A percentile compares a stretch with the other conserved stretches of the same genome.
Conservation (phyloP, 768 basidiomycete species). For the Podaxis pistillaris region DNA sequence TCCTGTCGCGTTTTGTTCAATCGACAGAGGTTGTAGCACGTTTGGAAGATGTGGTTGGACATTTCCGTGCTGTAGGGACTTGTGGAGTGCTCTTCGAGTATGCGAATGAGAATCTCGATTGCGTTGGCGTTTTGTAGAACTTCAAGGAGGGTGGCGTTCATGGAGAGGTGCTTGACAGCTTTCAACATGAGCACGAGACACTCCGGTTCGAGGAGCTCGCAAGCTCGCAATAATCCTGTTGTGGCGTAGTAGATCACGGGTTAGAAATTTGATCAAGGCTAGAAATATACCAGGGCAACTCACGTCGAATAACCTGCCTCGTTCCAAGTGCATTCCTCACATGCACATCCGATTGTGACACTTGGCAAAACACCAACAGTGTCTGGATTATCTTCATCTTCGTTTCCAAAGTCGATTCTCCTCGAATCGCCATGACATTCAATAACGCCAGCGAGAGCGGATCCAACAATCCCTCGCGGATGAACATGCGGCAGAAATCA, state of each 20-base stretch:
- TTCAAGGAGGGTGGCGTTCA: constrained; percentile 87
- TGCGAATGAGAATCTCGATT: constrained; percentile 84
- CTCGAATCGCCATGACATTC: constrained; percentile 79
- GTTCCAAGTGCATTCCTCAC: constrained; percentile 91
- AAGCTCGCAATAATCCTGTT: constrained; percentile 82
- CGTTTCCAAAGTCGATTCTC: constrained; percentile 64
- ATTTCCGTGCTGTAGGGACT: constrained; percentile 92
- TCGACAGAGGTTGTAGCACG: constrained; percentile 94
- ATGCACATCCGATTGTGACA: constrained; percentile 93
- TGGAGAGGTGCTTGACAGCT: constrained; percentile 94
- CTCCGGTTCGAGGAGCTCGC: constrained; percentile 84
- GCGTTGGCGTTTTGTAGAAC: constrained; percentile 95
- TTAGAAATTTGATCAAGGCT: neutral
- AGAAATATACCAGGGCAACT: constrained; percentile 30
- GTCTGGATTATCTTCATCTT: constrained; percentile 91
- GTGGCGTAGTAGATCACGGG: neutral
- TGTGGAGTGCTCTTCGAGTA: constrained; percentile 77
- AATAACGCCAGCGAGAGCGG: constrained; percentile 88
- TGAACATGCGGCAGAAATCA: constrained; percentile 98
- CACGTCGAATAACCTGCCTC: constrained; percentile 85
- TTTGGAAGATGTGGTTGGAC: constrained; percentile 96
- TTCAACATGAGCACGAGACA: constrained; percentile 88
- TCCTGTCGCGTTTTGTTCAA: constrained; percentile 94
- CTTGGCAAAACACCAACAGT: constrained; percentile 88
- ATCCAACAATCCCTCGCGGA: constrained; percentile 91